These are phyloP conservation scores for Hansenula lynferdii DNA, from an alignment of 1,139 yeast genomes.

Conservation along the genomic window DNA sequence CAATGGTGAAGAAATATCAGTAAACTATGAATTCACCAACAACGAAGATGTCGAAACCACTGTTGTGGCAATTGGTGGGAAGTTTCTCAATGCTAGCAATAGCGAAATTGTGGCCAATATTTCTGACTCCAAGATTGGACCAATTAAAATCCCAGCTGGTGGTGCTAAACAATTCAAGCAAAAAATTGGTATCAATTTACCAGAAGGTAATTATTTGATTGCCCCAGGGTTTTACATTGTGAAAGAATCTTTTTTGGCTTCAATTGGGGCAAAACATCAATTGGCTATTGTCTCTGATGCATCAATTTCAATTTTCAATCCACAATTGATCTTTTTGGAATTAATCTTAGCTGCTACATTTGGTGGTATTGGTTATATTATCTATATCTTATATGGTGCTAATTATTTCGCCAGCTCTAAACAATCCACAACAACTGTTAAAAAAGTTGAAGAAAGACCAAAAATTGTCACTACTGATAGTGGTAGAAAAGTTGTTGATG, in stretches of 20 bases:
- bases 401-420: conserved; percentile 36
- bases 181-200: conserved; percentile 48
- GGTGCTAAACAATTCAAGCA: conserved; percentile 47
- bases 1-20: too few species aligned
- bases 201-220: conserved; percentile 54
- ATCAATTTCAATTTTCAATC: conserved; percentile 66
- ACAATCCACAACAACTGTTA: conserved; percentile 23
- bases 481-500: conserved; percentile 36
- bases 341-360: conserved; percentile 46
- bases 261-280: conserved; percentile 55
- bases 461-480: conserved; percentile 27
- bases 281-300: conserved; percentile 58
- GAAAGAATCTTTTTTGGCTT: conserved; percentile 47
- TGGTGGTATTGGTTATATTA: conserved; percentile 45
- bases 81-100: conserved; percentile 51
- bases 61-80: conserved; percentile 74
- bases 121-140: conserved; percentile 63
- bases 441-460: conserved; percentile 18
- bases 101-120: conserved; percentile 53
- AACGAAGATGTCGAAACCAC: conserved; percentile 49
- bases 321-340: conserved; percentile 64
- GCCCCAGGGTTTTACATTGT: conserved; percentile 57
- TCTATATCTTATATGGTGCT: conserved; percentile 41
- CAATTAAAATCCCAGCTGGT: conserved; percentile 48
- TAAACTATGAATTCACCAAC: conserved; percentile 52